Evolutionary conservation across 345 rosid genomes (phyloP).

Genomic region (Eucalyptus virginea): DNA sequence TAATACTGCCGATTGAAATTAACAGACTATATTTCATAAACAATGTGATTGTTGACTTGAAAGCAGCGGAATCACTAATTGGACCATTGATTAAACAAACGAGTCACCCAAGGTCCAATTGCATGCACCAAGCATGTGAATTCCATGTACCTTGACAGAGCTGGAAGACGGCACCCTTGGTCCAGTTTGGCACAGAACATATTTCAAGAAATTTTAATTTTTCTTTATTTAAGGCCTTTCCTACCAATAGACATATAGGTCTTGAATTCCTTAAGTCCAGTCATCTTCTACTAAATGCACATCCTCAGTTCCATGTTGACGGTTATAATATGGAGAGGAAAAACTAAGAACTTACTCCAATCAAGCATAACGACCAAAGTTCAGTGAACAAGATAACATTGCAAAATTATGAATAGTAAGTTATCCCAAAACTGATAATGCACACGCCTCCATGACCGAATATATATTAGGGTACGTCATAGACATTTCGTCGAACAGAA

Average conservation of each 20-base stretch:
- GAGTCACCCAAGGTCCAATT: too few species aligned
- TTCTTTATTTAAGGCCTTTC: neutral
- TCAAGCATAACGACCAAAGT: neutral
- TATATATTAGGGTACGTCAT: neutral
- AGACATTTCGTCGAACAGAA: too few species aligned
- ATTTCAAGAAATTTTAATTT: neutral
- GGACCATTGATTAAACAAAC: too few species aligned
- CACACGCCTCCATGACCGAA: neutral
- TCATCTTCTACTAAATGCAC: neutral
- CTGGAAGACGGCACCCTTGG: neutral
- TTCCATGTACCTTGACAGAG: neutral
- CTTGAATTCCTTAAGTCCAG: neutral
- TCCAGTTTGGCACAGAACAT: neutral
- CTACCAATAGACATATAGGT: too few species aligned
- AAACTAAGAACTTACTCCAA: neutral
- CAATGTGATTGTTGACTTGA: neutral
- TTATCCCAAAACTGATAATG: neutral
- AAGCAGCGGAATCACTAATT: neutral
- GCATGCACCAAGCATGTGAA: too few species aligned
- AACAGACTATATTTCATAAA: neutral
- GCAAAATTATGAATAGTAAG: neutral
- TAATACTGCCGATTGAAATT: neutral
- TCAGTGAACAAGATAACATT: neutral
- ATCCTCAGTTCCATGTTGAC: neutral
- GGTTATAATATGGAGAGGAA: neutral